Percentiles rank a stretch among this genome's conserved stretches.
Evolutionary conservation across 163 green algal species (phyloP).

Genomic region (Scenedesmus sp.): DNA sequence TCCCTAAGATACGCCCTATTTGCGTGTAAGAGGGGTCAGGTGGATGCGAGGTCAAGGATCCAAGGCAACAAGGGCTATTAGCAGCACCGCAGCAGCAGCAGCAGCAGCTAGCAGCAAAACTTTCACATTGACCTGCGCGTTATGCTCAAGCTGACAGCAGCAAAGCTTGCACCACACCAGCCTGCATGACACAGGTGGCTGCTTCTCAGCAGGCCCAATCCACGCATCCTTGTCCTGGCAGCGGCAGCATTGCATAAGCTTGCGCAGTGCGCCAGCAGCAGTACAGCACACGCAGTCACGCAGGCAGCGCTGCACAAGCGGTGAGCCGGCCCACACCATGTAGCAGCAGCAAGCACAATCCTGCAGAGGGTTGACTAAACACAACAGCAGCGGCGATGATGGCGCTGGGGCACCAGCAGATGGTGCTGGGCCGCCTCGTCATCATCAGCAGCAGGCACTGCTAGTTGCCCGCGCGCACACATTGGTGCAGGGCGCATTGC

Average conservation of each 20-base stretch:
- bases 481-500: not conserved
- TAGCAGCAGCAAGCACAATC: not conserved
- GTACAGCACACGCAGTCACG: too few species aligned
- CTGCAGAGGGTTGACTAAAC: too few species aligned
- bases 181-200: too few species aligned
- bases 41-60: conserved; percentile 83
- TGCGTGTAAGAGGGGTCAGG: conserved; percentile 81
- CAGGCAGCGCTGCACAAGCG: not conserved
- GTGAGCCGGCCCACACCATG: not conserved
- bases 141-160: too few species aligned
- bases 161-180: too few species aligned
- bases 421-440: not conserved
- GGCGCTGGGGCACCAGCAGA: not conserved
- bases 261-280: too few species aligned
- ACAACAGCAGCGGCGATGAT: not conserved
- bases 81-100: conserved; percentile 24
- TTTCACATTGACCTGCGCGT: too few species aligned
- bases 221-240: too few species aligned
- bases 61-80: conserved; percentile 82
- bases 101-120: not conserved
- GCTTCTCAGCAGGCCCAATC: too few species aligned
- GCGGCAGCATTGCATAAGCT: too few species aligned
- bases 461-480: not conserved
- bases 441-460: not conserved
- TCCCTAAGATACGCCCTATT: conserved; percentile 76